phyloP scores from a whole-genome alignment of 208 protist genomes.

The Leishmania aethiopica region DNA sequence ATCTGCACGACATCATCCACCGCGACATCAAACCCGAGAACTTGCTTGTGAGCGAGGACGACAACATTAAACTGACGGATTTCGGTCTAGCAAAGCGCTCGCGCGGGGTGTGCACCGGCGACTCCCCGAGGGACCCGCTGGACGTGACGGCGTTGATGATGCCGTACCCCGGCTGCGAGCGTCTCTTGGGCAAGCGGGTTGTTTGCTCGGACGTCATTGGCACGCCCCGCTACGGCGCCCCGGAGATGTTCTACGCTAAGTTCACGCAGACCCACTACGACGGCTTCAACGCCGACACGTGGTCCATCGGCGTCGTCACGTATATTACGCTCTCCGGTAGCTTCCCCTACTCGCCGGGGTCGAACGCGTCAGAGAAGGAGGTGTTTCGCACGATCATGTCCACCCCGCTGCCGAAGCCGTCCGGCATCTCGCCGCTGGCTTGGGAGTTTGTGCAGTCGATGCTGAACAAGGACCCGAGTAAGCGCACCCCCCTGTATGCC shows the following conservation, averaged over 20 bases:
- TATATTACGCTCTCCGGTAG: conserved; percentile 97
- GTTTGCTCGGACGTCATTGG: conserved; percentile 91
- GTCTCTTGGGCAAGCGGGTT: conserved; percentile 79
- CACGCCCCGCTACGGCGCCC: conserved; percentile 89
- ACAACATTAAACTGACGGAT: conserved; percentile 92
- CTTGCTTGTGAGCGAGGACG: conserved; percentile 83
- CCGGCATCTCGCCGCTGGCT: conserved; percentile 62
- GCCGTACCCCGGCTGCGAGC: conserved; percentile 80
- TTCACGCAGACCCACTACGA: conserved; percentile 94
- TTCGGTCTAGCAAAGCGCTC: conserved; percentile 90
- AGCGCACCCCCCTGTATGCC: conserved; percentile 86
- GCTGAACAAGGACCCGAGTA: conserved; percentile 90
- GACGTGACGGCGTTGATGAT: conserved; percentile 74
- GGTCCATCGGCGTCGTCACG: conserved; percentile 96
- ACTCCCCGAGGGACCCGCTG: conserved; percentile 59
- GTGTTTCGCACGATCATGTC: conserved; percentile 93
- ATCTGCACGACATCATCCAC: conserved; percentile 92
- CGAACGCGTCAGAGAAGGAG: conserved; percentile 87
- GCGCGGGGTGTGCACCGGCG: conserved; percentile 73
- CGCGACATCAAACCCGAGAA: conserved; percentile 94
- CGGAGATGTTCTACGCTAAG: conserved; percentile 93
- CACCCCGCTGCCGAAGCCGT: conserved; percentile 77
- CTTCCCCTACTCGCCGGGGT: conserved; percentile 95
- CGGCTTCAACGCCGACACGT: conserved; percentile 95
- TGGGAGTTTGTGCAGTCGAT: conserved; percentile 83